Evolutionary conservation across 305 asterid genomes (phyloP).

Genomic region (Fraxinus angustifolia): DNA sequence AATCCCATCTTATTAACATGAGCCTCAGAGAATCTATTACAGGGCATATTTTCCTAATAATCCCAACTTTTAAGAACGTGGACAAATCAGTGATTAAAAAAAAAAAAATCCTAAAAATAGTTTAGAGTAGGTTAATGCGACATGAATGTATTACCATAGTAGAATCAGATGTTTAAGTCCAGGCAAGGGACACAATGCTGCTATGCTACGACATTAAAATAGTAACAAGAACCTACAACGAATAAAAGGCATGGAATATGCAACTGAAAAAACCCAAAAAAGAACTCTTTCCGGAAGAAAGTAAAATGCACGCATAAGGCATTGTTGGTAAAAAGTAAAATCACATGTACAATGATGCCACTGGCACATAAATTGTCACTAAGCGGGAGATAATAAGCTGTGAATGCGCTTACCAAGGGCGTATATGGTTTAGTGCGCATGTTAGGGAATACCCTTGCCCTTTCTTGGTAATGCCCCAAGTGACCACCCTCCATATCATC

Average conservation of each 20-base stretch:
- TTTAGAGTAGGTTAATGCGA: background rate
- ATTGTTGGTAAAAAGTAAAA: background rate
- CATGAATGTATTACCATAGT: background rate
- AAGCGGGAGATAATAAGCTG: background rate
- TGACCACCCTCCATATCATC: constrained; percentile 83
- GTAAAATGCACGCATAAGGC: constrained; percentile 1
- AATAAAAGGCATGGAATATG: constrained; percentile 17
- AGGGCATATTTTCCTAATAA: too few relatives aligned
- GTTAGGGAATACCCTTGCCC: constrained; percentile 78
- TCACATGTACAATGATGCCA: constrained; percentile 1
- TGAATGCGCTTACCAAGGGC: constrained; percentile 61
- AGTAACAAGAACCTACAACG: background rate
- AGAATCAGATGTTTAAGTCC: background rate
- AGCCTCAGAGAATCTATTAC: background rate
- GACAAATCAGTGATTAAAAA: background rate
- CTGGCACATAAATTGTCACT: background rate
- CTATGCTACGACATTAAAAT: background rate
- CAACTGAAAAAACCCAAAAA: background rate
- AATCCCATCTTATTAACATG: background rate
- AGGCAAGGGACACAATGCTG: background rate
- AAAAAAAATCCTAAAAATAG: background rate
- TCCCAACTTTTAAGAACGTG: background rate
- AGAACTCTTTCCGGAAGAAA: background rate
- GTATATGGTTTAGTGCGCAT: constrained; percentile 82
- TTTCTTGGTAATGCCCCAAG: constrained; percentile 69